Percentiles rank a stretch among this genome's conserved stretches.
Conservation (phyloP, 2,329 filamentous ascomycete species). For the Fusarium chlamydosporum region DNA sequence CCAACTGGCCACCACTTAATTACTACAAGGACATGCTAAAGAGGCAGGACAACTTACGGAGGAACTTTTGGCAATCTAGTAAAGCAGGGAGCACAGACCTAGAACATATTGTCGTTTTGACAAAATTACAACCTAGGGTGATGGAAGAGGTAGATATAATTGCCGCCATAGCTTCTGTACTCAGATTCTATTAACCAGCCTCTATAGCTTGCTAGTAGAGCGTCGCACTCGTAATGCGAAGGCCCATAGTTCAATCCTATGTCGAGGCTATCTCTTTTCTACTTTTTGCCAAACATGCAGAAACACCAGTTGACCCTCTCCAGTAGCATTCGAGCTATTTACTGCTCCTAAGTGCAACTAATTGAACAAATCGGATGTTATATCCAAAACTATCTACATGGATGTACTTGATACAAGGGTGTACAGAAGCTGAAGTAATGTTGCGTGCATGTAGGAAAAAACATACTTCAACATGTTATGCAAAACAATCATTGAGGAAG, state of each 20-base stretch:
- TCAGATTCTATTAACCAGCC: neutral
- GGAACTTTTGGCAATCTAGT: too few species aligned
- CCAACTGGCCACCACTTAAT: too few species aligned
- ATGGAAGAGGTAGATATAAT: too few species aligned
- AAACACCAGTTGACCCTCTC: neutral
- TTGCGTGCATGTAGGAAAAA: too few species aligned
- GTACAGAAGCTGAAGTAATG: neutral
- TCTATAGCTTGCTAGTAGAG: constrained; percentile 1
- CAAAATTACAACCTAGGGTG: too few species aligned
- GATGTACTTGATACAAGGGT: neutral
- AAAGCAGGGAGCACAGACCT: too few species aligned
- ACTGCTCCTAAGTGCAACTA: too few species aligned
- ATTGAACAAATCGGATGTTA: neutral
- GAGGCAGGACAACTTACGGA: too few species aligned
- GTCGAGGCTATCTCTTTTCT: neutral
- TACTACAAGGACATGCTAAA: too few species aligned
- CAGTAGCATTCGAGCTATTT: neutral
- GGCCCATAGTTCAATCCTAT: constrained; percentile 1
- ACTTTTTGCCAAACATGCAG: neutral
- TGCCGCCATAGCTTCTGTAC: neutral
- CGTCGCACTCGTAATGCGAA: constrained; percentile 3
- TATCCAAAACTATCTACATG: too few species aligned
- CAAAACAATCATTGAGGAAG: neutral
- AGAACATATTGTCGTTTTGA: too few species aligned
- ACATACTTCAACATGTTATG: neutral